Conservation (phyloP, 495 filamentous ascomycete species). For the Saxophila tyrrhenica region DNA sequence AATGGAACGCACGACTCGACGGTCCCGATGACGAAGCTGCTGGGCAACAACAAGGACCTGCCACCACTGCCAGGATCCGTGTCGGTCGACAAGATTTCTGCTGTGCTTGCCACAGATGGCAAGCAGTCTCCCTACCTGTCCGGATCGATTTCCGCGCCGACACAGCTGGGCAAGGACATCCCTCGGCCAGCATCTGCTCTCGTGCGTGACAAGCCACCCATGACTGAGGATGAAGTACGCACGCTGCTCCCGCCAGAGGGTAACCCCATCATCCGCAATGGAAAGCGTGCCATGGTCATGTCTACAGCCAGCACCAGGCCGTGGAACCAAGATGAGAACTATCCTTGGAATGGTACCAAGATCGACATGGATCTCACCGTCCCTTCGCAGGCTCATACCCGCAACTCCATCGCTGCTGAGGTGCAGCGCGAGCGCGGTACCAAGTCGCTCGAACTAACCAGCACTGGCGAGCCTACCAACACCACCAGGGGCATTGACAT, state of each 20-base stretch:
- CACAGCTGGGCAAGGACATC: slow-evolving; percentile 6
- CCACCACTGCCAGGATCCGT: slow-evolving; percentile 16
- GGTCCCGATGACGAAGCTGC: slow-evolving; percentile 1
- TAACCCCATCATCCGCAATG: slow-evolving; percentile 18
- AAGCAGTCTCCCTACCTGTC: slow-evolving; percentile 11
- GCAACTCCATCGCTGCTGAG: slow-evolving; percentile 7
- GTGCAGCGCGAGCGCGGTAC: slow-evolving; percentile 4
- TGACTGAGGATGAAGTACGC: slow-evolving; percentile 14
- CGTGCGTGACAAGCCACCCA: slow-evolving; percentile 6
- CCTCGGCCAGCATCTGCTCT: slow-evolving; percentile 13
- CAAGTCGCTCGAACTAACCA: slow-evolving; percentile 15
- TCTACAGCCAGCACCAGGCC: slow-evolving; percentile 21
- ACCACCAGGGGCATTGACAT: slow-evolving; percentile 18
- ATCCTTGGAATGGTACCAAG: slow-evolving; percentile 26
- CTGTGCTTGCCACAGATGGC: slow-evolving; percentile 6
- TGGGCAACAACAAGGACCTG: slow-evolving; percentile 17
- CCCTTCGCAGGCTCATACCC: slow-evolving; percentile 18
- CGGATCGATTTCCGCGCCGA: slow-evolving; percentile 17
- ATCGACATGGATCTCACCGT: slow-evolving; percentile 26
- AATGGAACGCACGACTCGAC: slow-evolving; percentile 20
- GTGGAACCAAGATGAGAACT: slow-evolving; percentile 32
- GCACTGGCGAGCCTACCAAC: background rate
- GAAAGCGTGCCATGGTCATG: slow-evolving; percentile 14
- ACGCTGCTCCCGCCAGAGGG: slow-evolving; percentile 18
- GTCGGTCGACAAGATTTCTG: slow-evolving; percentile 14